Conservation (phyloP, 2,329 filamentous ascomycete species). For the Dothideomycetes sp. region DNA sequence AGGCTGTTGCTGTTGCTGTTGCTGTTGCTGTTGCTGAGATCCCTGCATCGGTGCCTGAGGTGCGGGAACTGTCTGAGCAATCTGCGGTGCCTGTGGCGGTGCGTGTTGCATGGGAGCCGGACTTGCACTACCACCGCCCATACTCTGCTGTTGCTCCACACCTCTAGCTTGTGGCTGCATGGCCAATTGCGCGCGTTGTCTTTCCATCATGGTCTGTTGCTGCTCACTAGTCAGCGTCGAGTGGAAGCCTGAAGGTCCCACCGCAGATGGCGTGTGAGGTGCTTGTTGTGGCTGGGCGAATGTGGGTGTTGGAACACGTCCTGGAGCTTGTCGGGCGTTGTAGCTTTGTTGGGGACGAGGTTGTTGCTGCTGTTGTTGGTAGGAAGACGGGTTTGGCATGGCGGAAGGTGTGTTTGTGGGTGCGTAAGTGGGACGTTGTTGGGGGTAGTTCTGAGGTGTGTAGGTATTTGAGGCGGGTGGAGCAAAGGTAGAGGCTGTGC, state of each 20-base stretch:
- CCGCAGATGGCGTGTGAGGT: constrained; percentile 9
- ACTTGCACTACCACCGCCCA: constrained; percentile 6
- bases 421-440: constrained; percentile 8
- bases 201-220: constrained; percentile 29
- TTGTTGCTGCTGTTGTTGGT: not conserved
- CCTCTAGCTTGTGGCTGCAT: constrained; percentile 21
- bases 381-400: no score
- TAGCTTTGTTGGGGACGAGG: constrained; percentile 2
- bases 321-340: constrained; percentile 16
- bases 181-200: constrained; percentile 28
- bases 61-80: constrained; percentile 10
- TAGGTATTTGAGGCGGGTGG: constrained; percentile 6
- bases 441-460: constrained; percentile 8
- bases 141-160: constrained; percentile 16
- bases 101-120: no score
- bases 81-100: no score
- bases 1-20: not conserved
- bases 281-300: constrained; percentile 23
- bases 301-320: constrained; percentile 22
- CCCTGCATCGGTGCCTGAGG: constrained; percentile 5
- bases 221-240: constrained; percentile 26
- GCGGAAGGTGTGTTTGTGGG: constrained; percentile 2
- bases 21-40: not conserved
- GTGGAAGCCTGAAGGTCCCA: constrained; percentile 22
- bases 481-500: constrained; percentile 16